Base-by-base conservation (phyloP, 345 rosid genomes). In the Durio zibethinus region DNA sequence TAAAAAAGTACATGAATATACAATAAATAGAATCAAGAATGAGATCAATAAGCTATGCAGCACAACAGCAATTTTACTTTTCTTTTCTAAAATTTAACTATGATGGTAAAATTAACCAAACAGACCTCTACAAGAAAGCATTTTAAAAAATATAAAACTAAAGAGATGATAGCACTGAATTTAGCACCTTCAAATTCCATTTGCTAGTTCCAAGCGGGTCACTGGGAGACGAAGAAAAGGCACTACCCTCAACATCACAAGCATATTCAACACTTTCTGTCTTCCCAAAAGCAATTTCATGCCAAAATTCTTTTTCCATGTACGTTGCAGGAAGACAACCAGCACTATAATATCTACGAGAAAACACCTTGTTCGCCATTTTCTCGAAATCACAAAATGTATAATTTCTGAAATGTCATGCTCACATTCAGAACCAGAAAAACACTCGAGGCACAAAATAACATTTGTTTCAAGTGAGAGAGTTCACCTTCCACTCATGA, bases 301-400 rank as follows among this genome's bases (percentile, higher is more conserved):
- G 83, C 99, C 99, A 97, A 87, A 97, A 97, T 83, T 97, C 97
- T 89, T 97, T 92, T 88, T 97, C 99, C 99, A 94, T 36, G 91
- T 85, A 93, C 27, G 93, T 64, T 76, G 89, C 89, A 75, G 99
- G 98, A 83, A 97, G 92, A 88, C 90, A 88, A 78, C 97, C 92
- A 80, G 88, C 83, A 87, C 98, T 94, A 77, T 86, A 92, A 86
- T 94, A 97, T 89, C 98, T 90, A 84, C 94, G 98, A 73, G 88
- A 83, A 89, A 90, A 97, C 79, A 88, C 90, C 90, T 94, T 97
- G 94, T 91, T 92, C 72, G 99, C 99, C 96, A 94, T 94, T 86
- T 89, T 97, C 93, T 97, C 99, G 77, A 90, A 97, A 73, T 94
- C 99, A 50, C 96, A 94, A 84, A 97, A 90, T 10, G 97, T 89